Percentiles rank a stretch among this genome's conserved stretches.
phyloP scores from a whole-genome alignment of 805 yeast genomes.

The Candida nemodendra region DNA sequence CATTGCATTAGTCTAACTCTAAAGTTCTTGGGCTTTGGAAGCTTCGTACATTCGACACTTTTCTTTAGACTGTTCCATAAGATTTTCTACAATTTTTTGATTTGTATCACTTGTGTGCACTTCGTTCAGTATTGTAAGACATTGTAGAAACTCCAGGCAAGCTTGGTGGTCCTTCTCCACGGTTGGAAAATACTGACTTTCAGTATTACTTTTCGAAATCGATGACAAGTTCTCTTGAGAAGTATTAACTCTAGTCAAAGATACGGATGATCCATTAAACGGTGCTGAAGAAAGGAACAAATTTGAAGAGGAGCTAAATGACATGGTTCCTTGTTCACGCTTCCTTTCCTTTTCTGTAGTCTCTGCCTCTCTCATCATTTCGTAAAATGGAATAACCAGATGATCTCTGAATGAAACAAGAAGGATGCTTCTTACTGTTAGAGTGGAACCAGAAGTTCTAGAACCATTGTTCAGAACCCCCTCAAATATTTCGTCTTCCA shows the following conservation, averaged over 20 bases:
- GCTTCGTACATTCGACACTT: conserved; percentile 15
- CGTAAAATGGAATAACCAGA: conserved; percentile 52
- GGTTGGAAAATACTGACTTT: neutral
- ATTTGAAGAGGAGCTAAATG: conserved; percentile 6
- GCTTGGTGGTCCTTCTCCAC: conserved; percentile 13
- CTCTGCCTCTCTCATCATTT: conserved; percentile 35
- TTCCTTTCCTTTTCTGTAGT: conserved; percentile 22
- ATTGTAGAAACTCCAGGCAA: conserved; percentile 44
- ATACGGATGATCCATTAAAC: conserved; percentile 8
- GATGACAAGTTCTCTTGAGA: conserved; percentile 2
- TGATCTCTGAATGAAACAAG: conserved; percentile 51
- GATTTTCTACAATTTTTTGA: conserved; percentile 57
- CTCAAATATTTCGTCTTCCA: conserved; percentile 40
- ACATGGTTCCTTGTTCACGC: conserved; percentile 12
- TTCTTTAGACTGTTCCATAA: conserved; percentile 36
- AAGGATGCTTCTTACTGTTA: conserved; percentile 39
- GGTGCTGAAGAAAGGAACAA: conserved; percentile 1
- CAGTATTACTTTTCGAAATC: neutral
- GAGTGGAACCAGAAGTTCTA: conserved; percentile 1
- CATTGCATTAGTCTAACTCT: conserved; percentile 29
- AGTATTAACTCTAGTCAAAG: conserved; percentile 2
- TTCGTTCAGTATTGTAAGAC: conserved; percentile 57
- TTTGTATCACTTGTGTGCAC: conserved; percentile 53
- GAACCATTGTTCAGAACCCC: neutral
- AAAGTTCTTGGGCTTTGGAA: neutral